Base-by-base conservation (phyloP, 257 asterid species). In the Cordia subcordata region DNA sequence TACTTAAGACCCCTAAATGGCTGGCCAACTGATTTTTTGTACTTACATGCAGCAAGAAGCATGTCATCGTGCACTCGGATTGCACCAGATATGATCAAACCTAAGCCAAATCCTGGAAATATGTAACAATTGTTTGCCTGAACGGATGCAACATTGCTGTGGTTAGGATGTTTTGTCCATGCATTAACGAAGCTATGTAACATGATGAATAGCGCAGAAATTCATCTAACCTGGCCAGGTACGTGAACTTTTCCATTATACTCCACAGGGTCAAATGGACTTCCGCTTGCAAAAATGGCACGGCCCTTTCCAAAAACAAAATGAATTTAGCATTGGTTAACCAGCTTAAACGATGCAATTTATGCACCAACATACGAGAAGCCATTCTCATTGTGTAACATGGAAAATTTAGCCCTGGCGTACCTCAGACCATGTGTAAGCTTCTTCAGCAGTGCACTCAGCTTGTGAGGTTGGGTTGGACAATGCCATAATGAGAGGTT, bases 391-490 rank as follows among this genome's bases (percentile, higher is more conserved):
- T 45, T 9, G 15, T 47, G 4, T 47, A 14, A 16, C 22, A 49
- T 10, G 53, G 45, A 35, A 46, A 55, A 5, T 49, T 37, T 11
- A 8, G 1, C 20, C 32, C 27, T 38, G 1, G 54, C 76, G 65
- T 64, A 88, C 98, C 90, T 92, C 78, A 22, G 86, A 82, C 97
- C 99, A 93, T 13, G 79, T 67, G 63, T 89, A 93, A 55, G 99
- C 99, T 65, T 93, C 92, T 79, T 86, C 95, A 42, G 99, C 97
- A 42, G 99, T 86, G 83, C 99, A 93, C 83, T 93, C 99, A n/a
- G 99, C 50, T 78, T 93, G 97, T 62, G 95, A 75, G 40, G 99
- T 93, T 22, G 99, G 99, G 60, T 93, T 93, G 12, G 99, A 89
- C 49, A 93, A 95, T 39, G 99, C 97, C 96, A 93, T 75, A 60